Conservation (phyloP, 2,329 filamentous ascomycete genomes). For the Lachnellula hyalina region DNA sequence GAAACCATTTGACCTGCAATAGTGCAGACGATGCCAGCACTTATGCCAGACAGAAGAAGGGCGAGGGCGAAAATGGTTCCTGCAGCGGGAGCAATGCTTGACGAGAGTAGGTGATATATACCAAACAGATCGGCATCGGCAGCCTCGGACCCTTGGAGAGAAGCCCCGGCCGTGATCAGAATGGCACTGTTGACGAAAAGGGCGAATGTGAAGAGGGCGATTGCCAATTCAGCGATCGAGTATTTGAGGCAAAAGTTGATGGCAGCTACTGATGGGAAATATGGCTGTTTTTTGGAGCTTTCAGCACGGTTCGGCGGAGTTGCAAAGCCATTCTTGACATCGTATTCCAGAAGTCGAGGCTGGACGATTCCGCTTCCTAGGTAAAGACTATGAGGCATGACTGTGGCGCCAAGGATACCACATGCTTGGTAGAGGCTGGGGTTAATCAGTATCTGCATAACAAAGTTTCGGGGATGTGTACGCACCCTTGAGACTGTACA, state of each 20-base stretch:
- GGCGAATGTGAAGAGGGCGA: conserved; percentile 76
- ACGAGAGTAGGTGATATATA: conserved; percentile 67
- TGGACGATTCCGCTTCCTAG: conserved; percentile 66
- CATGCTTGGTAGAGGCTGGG: conserved; percentile 60
- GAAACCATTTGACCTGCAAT: conserved; percentile 87
- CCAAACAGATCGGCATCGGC: conserved; percentile 72
- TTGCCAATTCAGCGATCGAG: conserved; percentile 62
- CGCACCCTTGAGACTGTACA: conserved; percentile 50
- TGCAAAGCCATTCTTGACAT: conserved; percentile 49
- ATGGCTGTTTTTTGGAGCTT: conserved; percentile 45
- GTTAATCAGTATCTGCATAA: conserved; percentile 14
- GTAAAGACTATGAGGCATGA: conserved; percentile 66
- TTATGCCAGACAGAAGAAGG: conserved; percentile 72
- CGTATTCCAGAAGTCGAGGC: conserved; percentile 59
- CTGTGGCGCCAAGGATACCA: conserved; percentile 71
- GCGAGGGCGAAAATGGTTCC: conserved; percentile 82
- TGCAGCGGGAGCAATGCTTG: conserved; percentile 65
- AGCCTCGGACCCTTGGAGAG: conserved; percentile 53
- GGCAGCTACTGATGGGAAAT: conserved; percentile 66
- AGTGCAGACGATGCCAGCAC: conserved; percentile 81
- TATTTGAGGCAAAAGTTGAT: conserved; percentile 70
- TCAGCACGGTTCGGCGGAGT: conserved; percentile 27
- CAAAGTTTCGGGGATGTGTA: neutral
- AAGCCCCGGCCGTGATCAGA: conserved; percentile 74
- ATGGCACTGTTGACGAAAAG: conserved; percentile 82